phyloP scores from a whole-genome alignment of 2,329 filamentous ascomycete species.

The Cercospora zeae-maydis region DNA sequence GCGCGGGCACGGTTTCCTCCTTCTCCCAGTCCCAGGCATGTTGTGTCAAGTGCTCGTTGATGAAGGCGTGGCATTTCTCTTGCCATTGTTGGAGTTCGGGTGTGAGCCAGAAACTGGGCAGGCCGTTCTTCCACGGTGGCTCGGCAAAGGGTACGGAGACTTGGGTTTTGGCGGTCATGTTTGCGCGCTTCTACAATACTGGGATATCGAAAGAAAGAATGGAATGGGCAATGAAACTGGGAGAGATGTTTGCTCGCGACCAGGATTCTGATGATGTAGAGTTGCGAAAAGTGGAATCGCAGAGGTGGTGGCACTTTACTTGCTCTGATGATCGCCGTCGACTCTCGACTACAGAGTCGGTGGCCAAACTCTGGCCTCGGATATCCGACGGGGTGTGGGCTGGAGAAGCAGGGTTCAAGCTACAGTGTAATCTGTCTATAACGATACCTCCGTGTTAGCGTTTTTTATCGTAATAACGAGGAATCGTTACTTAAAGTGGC shows the following conservation, averaged over 20 bases:
- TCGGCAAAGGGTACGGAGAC: slow-evolving; percentile 64
- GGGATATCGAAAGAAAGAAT: neutral
- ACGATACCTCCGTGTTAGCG: no score
- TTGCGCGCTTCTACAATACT: neutral
- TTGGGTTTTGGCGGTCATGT: slow-evolving; percentile 12
- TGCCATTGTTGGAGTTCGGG: slow-evolving; percentile 64
- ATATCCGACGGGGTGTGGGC: neutral
- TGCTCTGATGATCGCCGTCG: neutral
- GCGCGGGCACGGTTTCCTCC: slow-evolving; percentile 58
- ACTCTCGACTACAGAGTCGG: neutral
- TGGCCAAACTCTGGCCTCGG: neutral
- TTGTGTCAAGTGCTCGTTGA: slow-evolving; percentile 59
- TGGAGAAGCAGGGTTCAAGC: neutral
- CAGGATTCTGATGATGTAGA: neutral
- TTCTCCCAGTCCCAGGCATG: slow-evolving; percentile 69
- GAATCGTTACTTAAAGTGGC: no score
- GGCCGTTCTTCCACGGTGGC: slow-evolving; percentile 65
- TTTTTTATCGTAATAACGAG: no score
- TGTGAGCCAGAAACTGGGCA: slow-evolving; percentile 70
- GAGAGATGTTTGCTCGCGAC: neutral
- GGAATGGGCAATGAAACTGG: neutral
- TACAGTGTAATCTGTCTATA: no score
- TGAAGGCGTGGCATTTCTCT: slow-evolving; percentile 63
- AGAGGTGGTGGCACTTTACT: neutral
- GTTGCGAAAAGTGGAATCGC: neutral